A percentile compares a stretch with the other conserved stretches of the same genome.
phyloP scores from a whole-genome alignment of 495 filamentous ascomycete genomes.

The Daldinia caldariorum region DNA sequence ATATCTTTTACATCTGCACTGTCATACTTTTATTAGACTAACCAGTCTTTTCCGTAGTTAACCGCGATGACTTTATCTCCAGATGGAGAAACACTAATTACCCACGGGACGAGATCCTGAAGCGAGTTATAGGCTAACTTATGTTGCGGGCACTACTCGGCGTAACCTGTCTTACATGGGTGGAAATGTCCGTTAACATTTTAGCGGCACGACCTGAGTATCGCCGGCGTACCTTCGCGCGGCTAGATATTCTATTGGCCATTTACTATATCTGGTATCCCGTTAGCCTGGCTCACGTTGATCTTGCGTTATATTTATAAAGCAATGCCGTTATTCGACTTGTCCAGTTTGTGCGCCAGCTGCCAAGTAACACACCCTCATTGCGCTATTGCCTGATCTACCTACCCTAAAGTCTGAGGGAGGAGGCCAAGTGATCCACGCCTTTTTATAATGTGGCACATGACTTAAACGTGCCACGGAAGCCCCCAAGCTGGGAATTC shows the following conservation, averaged over 20 bases:
- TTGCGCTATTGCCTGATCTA: conserved; percentile 16
- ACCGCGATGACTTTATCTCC: conserved; percentile 86
- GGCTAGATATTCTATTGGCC: background rate
- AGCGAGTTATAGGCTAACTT: conserved; percentile 49
- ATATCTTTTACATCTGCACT: background rate
- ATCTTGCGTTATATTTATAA: conserved; percentile 13
- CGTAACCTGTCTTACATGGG: conserved; percentile 19
- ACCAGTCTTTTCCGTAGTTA: conserved; percentile 64
- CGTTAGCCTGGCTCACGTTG: background rate
- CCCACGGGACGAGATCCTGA: conserved; percentile 61
- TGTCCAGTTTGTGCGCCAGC: conserved; percentile 1
- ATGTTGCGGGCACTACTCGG: conserved; percentile 26
- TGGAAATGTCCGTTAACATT: conserved; percentile 22
- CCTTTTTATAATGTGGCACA: background rate
- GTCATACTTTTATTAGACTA: conserved; percentile 15
- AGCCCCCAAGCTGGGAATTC: conserved; percentile 5
- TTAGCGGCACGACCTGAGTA: background rate
- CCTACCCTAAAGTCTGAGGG: conserved; percentile 14
- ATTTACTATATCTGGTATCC: conserved; percentile 22
- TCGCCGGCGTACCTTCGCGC: background rate
- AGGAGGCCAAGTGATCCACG: background rate
- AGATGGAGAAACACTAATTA: conserved; percentile 77
- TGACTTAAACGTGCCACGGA: background rate
- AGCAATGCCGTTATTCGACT: background rate
- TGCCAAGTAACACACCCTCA: conserved; percentile 21